Evolutionary conservation across 768 basidiomycete genomes (phyloP), one percentile per base, ranked within the genome.

Genomic region (Chalciporus chontae): DNA sequence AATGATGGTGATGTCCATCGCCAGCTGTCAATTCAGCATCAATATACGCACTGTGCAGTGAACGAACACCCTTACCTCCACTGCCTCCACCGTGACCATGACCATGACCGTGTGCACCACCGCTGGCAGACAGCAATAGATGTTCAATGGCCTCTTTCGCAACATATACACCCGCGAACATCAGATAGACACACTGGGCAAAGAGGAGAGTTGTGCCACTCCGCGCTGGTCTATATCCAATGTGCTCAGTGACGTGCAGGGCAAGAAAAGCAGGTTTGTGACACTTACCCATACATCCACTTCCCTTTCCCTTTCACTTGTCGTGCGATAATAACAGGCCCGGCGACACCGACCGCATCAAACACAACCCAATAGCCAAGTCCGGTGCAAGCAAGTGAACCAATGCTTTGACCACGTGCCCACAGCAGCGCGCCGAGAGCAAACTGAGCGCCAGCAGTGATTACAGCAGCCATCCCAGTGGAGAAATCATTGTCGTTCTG

Each of bases 101-200:
- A 17, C 80, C 78, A 32, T 69, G 68, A 1, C 71, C 74, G 18
- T 77, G 74, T 82, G 75, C 90, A 86, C 47, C 91, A 81, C 56
- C 93, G 87, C 81, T 87, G 7, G 80, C 78, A 41, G 84, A 83
- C 38, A 97, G 74, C 14, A 99, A 66, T 36, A 96, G 68, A 69
- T 95, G 94, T 69, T 99, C 95, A 4, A 98, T 76, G 0, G 94
- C 89, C 75, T 99, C 96, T 63, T 99, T 98, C 61, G 92, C 94
- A 15, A 98, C 87, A 70, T 98, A 99, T 3, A 97, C 87, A 0
- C 91, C 84, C 0, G 93, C 83, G 64, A 98, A 99, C 73, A 95
- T 83, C 48, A 99, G 75, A 68, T 96, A 98, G 11, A 99, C 89
- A 9, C 84, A 82, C 61, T 97, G 95, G 1, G 91, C 83, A 59